phyloP scores from a whole-genome alignment of 306 rosid genomes.

The Medicago lupulina region DNA sequence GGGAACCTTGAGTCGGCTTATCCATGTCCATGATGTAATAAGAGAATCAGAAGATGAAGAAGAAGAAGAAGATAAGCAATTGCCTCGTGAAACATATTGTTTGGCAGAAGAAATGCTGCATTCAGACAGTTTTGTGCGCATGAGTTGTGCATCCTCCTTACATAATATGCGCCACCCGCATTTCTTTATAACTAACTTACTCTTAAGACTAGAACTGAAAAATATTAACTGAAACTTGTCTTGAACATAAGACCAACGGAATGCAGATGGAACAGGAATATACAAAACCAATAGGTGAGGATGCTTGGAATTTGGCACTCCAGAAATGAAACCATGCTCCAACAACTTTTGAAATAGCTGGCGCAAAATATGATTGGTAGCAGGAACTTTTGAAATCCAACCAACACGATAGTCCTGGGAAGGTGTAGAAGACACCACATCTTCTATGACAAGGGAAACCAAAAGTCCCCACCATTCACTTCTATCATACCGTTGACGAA shows the following conservation, averaged over 20 bases:
- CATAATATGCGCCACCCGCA: constrained; percentile 28
- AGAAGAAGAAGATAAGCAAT: constrained; percentile 26
- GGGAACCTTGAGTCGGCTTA: constrained; percentile 30
- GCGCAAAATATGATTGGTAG: neutral
- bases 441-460: constrained; percentile 38
- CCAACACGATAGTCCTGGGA: constrained; percentile 30
- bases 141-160: constrained; percentile 31
- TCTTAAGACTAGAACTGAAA: constrained; percentile 27
- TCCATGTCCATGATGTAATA: constrained; percentile 30
- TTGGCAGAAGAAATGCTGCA: constrained; percentile 16
- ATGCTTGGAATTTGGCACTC: constrained; percentile 23
- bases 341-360: constrained; percentile 20
- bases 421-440: constrained; percentile 13
- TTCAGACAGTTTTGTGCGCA: constrained; percentile 30
- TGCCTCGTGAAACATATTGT: constrained; percentile 4
- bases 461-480: constrained; percentile 42
- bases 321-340: constrained; percentile 24
- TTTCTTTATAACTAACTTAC: constrained; percentile 36
- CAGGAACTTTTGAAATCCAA: constrained; percentile 30
- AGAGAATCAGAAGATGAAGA: no score
- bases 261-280: neutral
- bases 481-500: constrained; percentile 21
- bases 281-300: constrained; percentile 35
- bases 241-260: constrained; percentile 24
- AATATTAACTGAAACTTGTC: constrained; percentile 35